phyloP scores from a whole-genome alignment of 805 yeast species.

The Lipomyces kockii region DNA sequence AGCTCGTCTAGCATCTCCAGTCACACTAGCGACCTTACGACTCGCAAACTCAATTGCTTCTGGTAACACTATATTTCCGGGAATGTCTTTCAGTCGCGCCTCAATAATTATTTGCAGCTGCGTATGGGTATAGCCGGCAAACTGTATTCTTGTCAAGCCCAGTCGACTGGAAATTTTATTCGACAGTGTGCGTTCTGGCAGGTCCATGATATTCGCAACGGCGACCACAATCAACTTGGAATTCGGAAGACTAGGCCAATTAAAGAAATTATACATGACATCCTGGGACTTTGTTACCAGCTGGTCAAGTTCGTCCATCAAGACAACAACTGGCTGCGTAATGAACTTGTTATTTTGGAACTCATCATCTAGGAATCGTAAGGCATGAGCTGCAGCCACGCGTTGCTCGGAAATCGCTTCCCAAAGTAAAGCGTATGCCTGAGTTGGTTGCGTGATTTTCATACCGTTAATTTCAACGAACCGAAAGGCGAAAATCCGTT shows the following conservation, averaged over 20 bases:
- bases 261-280: slow-evolving; percentile 93
- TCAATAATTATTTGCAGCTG: slow-evolving; percentile 77
- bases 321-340: slow-evolving; percentile 53
- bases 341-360: slow-evolving; percentile 51
- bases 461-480: slow-evolving; percentile 90
- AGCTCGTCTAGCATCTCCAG: slow-evolving; percentile 97
- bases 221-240: slow-evolving; percentile 88
- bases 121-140: slow-evolving; percentile 82
- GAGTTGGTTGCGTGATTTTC: slow-evolving; percentile 75
- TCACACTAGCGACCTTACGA: slow-evolving; percentile 91
- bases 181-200: slow-evolving; percentile 85
- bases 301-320: slow-evolving; percentile 93
- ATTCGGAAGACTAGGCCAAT: slow-evolving; percentile 88
- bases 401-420: slow-evolving; percentile 63
- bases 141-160: slow-evolving; percentile 84
- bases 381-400: slow-evolving; percentile 66
- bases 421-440: slow-evolving; percentile 85
- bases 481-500: slow-evolving; percentile 58
- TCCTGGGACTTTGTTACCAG: slow-evolving; percentile 79
- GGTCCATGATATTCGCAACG: slow-evolving; percentile 95
- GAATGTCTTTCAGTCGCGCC: slow-evolving; percentile 63
- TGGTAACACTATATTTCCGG: slow-evolving; percentile 47
- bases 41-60: slow-evolving; percentile 93
- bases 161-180: slow-evolving; percentile 90
- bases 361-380: slow-evolving; percentile 69